Evolutionary conservation across 345 rosid genomes (phyloP).

Genomic region (Eucalyptus globulus): DNA sequence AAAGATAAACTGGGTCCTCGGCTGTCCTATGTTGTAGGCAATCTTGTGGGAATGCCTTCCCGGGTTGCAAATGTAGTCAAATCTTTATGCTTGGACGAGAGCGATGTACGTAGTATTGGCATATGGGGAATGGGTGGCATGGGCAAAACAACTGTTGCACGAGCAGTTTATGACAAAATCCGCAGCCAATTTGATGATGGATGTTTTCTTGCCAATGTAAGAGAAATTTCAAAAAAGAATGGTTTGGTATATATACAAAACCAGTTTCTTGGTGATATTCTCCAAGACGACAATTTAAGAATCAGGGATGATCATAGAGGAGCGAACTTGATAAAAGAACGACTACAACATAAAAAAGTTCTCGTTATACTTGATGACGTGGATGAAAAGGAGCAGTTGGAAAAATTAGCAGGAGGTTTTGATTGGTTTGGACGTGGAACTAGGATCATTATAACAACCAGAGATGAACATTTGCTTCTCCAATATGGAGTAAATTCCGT

Average conservation of each 20-base stretch:
- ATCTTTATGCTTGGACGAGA: neutral
- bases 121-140: neutral
- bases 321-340: neutral
- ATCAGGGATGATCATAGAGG: neutral
- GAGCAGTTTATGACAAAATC: neutral
- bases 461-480: no score
- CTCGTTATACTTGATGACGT: no score
- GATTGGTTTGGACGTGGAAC: no score
- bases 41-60: neutral
- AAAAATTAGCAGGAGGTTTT: no score
- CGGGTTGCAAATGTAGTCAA: neutral
- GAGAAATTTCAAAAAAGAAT: neutral
- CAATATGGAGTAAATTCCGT: no score
- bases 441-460: no score
- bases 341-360: neutral
- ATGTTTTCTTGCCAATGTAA: slow-evolving; percentile 12
- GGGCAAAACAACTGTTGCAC: slow-evolving; percentile 3
- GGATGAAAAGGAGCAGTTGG: no score
- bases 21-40: neutral
- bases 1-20: no score
- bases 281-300: neutral
- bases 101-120: neutral
- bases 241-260: neutral
- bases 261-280: neutral
- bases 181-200: slow-evolving; percentile 4